phyloP scores from a whole-genome alignment of 1,139 yeast species.

The Trichomonascaceae sp. region DNA sequence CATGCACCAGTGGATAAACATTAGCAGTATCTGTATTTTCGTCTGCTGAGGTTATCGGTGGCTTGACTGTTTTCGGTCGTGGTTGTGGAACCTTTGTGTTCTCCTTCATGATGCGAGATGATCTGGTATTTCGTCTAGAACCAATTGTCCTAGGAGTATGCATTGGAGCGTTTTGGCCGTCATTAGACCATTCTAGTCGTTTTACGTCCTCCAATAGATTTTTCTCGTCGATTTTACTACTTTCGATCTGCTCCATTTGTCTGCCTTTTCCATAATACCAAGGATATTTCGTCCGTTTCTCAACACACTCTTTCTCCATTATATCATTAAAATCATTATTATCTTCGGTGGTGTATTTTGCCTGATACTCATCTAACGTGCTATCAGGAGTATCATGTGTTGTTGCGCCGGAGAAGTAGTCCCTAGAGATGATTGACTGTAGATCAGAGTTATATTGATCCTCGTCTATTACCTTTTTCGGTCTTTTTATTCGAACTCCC shows the following conservation, averaged over 20 bases:
- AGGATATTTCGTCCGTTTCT: constrained; percentile 19
- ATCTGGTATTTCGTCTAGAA: not conserved
- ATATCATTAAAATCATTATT: constrained; percentile 29
- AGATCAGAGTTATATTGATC: constrained; percentile 26
- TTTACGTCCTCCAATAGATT: constrained; percentile 8
- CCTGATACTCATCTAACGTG: constrained; percentile 24
- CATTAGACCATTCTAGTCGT: not conserved
- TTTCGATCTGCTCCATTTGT: constrained; percentile 13
- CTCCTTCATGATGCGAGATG: not conserved
- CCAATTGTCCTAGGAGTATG: not conserved
- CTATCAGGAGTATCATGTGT: constrained; percentile 11
- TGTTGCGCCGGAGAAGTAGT: constrained; percentile 26
- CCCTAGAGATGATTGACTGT: constrained; percentile 27
- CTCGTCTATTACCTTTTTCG: constrained; percentile 26
- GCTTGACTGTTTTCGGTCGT: not conserved
- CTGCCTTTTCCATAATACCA: constrained; percentile 25
- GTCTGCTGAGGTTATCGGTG: not conserved
- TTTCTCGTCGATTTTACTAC: constrained; percentile 9
- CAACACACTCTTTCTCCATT: constrained; percentile 21
- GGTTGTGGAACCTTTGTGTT: not conserved
- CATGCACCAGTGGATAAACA: not conserved
- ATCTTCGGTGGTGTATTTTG: constrained; percentile 31
- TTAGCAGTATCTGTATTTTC: not conserved
- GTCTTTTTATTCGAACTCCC: constrained; percentile 9
- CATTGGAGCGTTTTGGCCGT: not conserved